These are phyloP conservation scores for Lachnellula hyalina DNA, from an alignment of 2,329 filamentous ascomycete genomes.

Conservation along the genomic window DNA sequence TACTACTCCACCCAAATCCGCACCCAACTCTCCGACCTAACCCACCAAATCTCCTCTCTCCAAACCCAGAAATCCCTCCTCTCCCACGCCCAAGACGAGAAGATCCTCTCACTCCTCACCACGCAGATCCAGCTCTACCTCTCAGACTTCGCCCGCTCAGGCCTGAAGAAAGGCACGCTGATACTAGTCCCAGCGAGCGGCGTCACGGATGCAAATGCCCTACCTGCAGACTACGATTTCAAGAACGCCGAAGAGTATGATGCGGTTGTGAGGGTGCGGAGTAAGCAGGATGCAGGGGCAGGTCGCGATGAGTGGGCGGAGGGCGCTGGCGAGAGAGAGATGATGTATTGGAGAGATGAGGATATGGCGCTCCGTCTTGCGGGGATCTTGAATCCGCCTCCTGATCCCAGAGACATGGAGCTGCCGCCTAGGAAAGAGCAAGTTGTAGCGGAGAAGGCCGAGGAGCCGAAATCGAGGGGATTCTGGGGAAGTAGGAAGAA, in stretches of 20 bases:
- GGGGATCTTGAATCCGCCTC: conserved; percentile 16
- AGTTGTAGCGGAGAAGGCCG: neutral
- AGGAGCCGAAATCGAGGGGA: neutral
- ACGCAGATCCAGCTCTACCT: conserved; percentile 25
- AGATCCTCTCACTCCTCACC: conserved; percentile 25
- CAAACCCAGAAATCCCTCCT: conserved; percentile 20
- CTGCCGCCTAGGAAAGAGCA: conserved; percentile 11
- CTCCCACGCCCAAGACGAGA: conserved; percentile 23
- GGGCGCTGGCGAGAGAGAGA: conserved; percentile 1
- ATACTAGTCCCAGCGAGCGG: conserved; percentile 25
- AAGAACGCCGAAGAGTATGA: conserved; percentile 18
- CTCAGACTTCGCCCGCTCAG: conserved; percentile 23
- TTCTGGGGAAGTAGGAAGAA: conserved; percentile 22
- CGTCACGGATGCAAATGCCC: conserved; percentile 18
- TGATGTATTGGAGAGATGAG: conserved; percentile 24
- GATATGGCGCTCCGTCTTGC: conserved; percentile 24
- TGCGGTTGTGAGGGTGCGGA: conserved; percentile 16
- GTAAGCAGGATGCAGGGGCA: conserved; percentile 12
- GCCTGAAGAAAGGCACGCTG: conserved; percentile 20
- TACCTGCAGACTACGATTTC: conserved; percentile 23
- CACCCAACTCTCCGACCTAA: conserved; percentile 21
- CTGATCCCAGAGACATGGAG: conserved; percentile 10
- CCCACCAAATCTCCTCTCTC: conserved; percentile 18
- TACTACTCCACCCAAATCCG: conserved; percentile 25
- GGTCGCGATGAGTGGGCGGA: conserved; percentile 2